Evolutionary conservation across 169 alveolate species (phyloP).

Genomic region (Fabrea salina): DNA sequence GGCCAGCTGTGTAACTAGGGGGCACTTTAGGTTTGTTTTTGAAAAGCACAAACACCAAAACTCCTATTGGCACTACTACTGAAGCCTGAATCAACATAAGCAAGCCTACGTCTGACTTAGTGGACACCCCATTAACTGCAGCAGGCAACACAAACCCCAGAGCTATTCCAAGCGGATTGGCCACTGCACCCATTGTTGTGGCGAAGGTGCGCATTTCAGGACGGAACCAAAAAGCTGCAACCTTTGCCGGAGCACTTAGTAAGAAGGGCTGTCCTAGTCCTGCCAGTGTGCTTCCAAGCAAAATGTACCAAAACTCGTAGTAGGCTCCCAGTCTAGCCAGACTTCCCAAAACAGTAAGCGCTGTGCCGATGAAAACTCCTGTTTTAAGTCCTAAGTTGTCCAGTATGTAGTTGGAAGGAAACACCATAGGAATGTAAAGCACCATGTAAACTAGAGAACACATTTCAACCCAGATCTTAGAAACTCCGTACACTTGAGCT

Average conservation of each 20-base stretch:
- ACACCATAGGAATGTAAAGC: constrained; percentile 38
- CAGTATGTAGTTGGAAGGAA: constrained; percentile 48
- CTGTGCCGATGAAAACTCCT: constrained; percentile 45
- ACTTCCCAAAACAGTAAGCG: constrained; percentile 35
- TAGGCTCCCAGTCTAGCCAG: constrained; percentile 36
- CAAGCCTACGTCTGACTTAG: constrained; percentile 33
- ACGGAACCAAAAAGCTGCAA: constrained; percentile 58
- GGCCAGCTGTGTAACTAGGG: constrained; percentile 44
- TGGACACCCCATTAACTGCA: constrained; percentile 28
- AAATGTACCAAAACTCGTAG: constrained; percentile 31
- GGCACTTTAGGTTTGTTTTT: constrained; percentile 49
- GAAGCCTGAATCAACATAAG: constrained; percentile 45
- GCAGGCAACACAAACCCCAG: constrained; percentile 47
- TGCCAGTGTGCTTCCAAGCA: constrained; percentile 40
- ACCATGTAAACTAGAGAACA: constrained; percentile 51
- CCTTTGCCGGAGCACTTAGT: constrained; percentile 50
- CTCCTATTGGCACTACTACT: constrained; percentile 22
- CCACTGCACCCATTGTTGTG: constrained; percentile 45
- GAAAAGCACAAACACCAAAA: constrained; percentile 33
- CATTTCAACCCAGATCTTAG: constrained; percentile 33
- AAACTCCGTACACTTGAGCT: not conserved
- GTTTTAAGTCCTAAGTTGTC: constrained; percentile 38
- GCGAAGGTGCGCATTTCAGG: constrained; percentile 48
- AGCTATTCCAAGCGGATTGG: constrained; percentile 47
- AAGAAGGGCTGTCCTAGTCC: constrained; percentile 54